Base-by-base conservation (phyloP, 1,284 basidiomycete genomes). In the Leccinum variabile region DNA sequence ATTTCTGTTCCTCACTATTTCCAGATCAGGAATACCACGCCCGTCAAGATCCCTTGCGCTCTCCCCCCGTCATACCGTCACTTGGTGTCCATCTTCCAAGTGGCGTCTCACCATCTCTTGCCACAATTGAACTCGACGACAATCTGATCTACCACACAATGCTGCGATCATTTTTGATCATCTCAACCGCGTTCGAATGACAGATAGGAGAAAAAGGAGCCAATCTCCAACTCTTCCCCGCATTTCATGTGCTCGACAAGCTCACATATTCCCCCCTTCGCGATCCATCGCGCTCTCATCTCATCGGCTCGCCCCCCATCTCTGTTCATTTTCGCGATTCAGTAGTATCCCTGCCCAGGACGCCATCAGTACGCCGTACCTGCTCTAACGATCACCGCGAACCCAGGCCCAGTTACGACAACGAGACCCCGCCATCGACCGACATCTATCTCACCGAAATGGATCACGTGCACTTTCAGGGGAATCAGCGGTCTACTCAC, bases 71-170 rank as follows among this genome's bases (percentile, higher is more conserved):
- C 4, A 32, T 46, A 28, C 6, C 14, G 6, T 10, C 7, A 18
- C 33, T 53, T 14, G n/a, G n/a, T 18, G n/a, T 16, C 11, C 58
- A 14, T 44, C 33, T 11, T 39, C 30, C 13, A 33, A 32, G 68
- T 66, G 56, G 65, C 66, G 8, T n/a, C 3, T 28, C 25, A 28
- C 25, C 25, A 28, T 28, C 25, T 25, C 25, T 25, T 25, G 25
- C 25, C 25, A 28, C 25, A 28, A 28, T 28, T 28, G 25, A 28
- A 28, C 25, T 28, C 25, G 25, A 52, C 59, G 69, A 60, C 65
- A 71, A 71, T 71, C 68, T 63, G 67, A 71, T 68, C 68, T 61
- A n/a, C 18, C 44, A 18, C 35, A 13, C 35, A 35, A 59, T 67
- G 13, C 59, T 57, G 55, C 66, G 69, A 70, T 70, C 50, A 53